Conservation (phyloP, 1,284 basidiomycete genomes). For the Ganoderma lingzhi region DNA sequence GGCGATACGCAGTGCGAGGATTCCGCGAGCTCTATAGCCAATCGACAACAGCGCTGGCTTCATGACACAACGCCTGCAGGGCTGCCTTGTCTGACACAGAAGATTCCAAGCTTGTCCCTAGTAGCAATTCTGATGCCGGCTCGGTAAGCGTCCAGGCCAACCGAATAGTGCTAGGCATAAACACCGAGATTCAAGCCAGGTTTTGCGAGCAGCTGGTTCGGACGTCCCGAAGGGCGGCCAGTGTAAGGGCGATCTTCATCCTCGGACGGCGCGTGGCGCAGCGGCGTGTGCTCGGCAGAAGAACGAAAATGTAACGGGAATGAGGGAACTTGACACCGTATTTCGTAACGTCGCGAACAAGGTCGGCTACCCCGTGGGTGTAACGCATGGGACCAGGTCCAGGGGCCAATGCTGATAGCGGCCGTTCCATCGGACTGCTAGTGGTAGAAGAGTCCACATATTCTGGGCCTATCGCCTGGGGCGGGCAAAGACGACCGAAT, state of each 20-base stretch:
- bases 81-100: background rate
- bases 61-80: background rate
- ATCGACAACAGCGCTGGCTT: background rate
- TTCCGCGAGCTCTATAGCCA: background rate
- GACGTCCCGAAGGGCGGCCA: background rate
- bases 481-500: background rate
- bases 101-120: background rate
- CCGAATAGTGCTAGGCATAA: background rate
- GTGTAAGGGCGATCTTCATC: conserved; percentile 2
- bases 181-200: background rate
- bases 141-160: background rate
- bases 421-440: background rate
- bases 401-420: background rate
- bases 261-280: background rate
- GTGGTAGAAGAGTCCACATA: background rate
- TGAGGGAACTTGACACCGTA: background rate
- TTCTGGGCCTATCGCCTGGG: background rate
- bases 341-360: conserved; percentile 4
- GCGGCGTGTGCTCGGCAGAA: conserved; percentile 15
- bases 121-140: background rate
- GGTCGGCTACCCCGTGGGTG: background rate
- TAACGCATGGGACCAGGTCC: background rate
- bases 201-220: background rate
- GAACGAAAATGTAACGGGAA: background rate
- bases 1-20: background rate